Evolutionary conservation across 371 early-diverging fungal genomes (phyloP).

Genomic region (Syncephalastrum racemosum): DNA sequence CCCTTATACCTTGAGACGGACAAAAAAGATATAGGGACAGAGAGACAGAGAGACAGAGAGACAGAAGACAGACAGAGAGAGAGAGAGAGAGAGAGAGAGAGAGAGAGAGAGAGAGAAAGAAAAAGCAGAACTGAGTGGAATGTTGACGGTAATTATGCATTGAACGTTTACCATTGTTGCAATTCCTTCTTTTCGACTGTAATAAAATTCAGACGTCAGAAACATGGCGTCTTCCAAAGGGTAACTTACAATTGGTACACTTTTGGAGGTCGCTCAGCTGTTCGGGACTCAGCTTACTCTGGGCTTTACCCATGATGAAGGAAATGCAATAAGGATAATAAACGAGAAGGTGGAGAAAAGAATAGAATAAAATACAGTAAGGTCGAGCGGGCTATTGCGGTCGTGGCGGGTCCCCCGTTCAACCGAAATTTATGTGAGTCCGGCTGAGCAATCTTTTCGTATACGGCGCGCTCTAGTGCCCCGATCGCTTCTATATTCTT

Average conservation of each 20-base stretch:
- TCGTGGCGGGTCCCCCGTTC: no score
- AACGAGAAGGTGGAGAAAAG: no score
- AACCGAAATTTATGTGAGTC: no score
- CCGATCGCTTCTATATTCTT: no score
- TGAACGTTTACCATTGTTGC: constrained; percentile 79
- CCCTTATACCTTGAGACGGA: constrained; percentile 93
- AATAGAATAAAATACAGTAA: no score
- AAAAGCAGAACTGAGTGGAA: background rate
- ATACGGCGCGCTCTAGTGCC: no score
- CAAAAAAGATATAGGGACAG: no score
- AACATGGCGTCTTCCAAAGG: background rate
- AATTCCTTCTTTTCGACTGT: constrained; percentile 92
- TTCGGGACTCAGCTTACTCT: constrained; percentile 82
- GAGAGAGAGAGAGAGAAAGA: background rate
- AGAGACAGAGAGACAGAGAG: background rate
- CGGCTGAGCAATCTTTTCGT: no score
- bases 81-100: background rate
- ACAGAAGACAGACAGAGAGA: background rate
- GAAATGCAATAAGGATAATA: no score
- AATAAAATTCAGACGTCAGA: constrained; percentile 1
- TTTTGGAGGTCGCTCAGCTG: constrained; percentile 80
- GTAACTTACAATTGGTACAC: constrained; percentile 78
- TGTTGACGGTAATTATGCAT: constrained; percentile 1
- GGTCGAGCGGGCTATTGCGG: no score
- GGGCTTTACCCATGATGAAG: constrained; percentile 76